A percentile compares a stretch with the other conserved stretches of the same genome.
These are phyloP conservation scores for Boletus rufocinnamomeus DNA, from an alignment of 768 basidiomycete species.

Conservation along the genomic window DNA sequence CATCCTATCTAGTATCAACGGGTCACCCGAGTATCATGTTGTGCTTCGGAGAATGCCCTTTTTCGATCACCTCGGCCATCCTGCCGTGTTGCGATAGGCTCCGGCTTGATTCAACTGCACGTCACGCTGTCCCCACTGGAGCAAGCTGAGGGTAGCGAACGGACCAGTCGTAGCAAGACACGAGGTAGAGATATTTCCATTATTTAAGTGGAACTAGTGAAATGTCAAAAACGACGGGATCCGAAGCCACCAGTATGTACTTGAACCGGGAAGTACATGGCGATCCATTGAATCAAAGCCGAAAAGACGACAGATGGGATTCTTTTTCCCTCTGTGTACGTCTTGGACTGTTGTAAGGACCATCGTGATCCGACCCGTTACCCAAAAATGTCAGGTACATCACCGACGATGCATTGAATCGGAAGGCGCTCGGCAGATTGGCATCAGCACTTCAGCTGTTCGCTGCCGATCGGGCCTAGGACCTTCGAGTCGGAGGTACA, in stretches of 20 bases:
- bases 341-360: constrained; percentile 21
- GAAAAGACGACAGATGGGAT: no score
- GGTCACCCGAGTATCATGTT: neutral
- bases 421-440: no score
- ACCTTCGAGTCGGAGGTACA: neutral
- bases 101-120: neutral
- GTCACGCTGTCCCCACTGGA: neutral
- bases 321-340: no score
- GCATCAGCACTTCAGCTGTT: neutral
- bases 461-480: neutral
- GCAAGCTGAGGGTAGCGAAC: neutral
- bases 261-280: no score
- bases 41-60: neutral
- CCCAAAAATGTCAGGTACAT: constrained; percentile 13
- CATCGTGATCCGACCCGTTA: constrained; percentile 46
- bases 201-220: neutral
- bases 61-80: neutral
- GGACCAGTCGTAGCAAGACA: neutral
- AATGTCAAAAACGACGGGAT: no score
- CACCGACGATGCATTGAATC: constrained; percentile 36
- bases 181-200: neutral
- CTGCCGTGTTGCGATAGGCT: neutral
- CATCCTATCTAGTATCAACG: neutral
- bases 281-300: no score
- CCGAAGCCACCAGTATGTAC: no score